Evolutionary conservation across 805 yeast species (phyloP).

Genomic region (Grigorovia yakushimaensis): DNA sequence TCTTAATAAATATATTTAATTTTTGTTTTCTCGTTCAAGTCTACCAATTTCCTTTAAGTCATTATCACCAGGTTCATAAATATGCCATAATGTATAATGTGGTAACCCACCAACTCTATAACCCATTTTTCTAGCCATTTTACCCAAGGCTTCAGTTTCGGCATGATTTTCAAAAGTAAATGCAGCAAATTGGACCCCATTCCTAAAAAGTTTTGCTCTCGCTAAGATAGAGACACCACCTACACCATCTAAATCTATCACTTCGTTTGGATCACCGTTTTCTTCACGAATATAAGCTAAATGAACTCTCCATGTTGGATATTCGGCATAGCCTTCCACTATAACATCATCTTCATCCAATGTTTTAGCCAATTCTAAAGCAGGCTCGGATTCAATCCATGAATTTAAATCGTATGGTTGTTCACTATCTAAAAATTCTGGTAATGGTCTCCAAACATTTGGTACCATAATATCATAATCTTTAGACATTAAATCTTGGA

Average conservation of each 20-base stretch:
- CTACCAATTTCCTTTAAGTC: conserved; percentile 62
- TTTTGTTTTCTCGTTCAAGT: conserved; percentile 57
- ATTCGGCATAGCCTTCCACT: conserved; percentile 82
- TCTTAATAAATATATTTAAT: conserved; percentile 26
- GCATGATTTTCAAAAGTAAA: conserved; percentile 79
- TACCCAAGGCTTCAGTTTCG: conserved; percentile 82
- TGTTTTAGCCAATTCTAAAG: conserved; percentile 51
- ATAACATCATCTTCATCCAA: conserved; percentile 75
- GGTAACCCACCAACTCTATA: conserved; percentile 81
- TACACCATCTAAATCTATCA: conserved; percentile 71
- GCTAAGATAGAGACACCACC: conserved; percentile 82
- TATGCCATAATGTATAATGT: conserved; percentile 85
- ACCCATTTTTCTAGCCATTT: conserved; percentile 71
- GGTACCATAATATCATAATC: conserved; percentile 68
- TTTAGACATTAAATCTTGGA: conserved; percentile 61
- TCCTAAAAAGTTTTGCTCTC: conserved; percentile 62
- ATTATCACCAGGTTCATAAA: conserved; percentile 81
- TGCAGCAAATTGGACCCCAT: conserved; percentile 78
- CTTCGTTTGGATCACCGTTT: conserved; percentile 50
- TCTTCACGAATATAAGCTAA: conserved; percentile 60
- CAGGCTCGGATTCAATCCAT: conserved; percentile 86
- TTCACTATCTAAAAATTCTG: conserved; percentile 68
- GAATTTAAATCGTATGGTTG: conserved; percentile 96
- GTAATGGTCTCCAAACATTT: conserved; percentile 96
- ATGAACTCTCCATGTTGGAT: conserved; percentile 79